Percentiles rank a stretch among this genome's conserved stretches.
phyloP scores from a whole-genome alignment of 179 eudicot species.

The Camellia oleifera region DNA sequence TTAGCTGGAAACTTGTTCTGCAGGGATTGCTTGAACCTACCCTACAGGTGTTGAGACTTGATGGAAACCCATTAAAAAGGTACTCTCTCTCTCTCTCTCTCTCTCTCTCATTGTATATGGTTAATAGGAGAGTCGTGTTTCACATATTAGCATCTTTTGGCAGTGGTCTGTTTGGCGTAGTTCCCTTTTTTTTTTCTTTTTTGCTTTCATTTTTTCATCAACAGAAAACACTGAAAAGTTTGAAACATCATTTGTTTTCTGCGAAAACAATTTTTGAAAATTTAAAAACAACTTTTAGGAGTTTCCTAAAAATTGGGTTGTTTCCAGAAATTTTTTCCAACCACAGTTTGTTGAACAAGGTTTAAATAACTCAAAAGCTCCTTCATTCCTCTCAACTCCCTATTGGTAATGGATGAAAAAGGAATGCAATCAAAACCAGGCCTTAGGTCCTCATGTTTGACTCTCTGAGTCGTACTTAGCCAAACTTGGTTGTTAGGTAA shows the following conservation, averaged over 20 bases:
- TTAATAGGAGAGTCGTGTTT: neutral
- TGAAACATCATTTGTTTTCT: too few species aligned
- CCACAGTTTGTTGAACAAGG: too few species aligned
- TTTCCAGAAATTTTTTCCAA: too few species aligned
- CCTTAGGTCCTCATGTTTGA: neutral
- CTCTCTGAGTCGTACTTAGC: neutral
- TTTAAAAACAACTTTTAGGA: too few species aligned
- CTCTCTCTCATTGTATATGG: neutral
- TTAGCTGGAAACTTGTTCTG: conserved; percentile 19
- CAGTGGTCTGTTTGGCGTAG: too few species aligned
- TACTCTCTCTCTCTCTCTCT: conserved; percentile 15
- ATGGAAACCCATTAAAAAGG: conserved; percentile 96
- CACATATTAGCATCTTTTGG: neutral
- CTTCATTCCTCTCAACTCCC: neutral
- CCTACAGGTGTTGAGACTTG: conserved; percentile 85
- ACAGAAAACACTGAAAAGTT: too few species aligned
- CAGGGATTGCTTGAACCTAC: conserved; percentile 93
- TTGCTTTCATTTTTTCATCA: too few species aligned
- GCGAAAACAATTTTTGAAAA: too few species aligned
- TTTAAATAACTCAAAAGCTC: neutral
- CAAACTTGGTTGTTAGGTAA: neutral
- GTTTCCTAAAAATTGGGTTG: too few species aligned
- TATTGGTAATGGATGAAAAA: neutral
- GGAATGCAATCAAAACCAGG: neutral
- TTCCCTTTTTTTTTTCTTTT: too few species aligned